Percentiles rank a stretch among this genome's conserved stretches.
Evolutionary conservation across 169 alveolate genomes (phyloP).

Genomic region (Plasmodium inui): DNA sequence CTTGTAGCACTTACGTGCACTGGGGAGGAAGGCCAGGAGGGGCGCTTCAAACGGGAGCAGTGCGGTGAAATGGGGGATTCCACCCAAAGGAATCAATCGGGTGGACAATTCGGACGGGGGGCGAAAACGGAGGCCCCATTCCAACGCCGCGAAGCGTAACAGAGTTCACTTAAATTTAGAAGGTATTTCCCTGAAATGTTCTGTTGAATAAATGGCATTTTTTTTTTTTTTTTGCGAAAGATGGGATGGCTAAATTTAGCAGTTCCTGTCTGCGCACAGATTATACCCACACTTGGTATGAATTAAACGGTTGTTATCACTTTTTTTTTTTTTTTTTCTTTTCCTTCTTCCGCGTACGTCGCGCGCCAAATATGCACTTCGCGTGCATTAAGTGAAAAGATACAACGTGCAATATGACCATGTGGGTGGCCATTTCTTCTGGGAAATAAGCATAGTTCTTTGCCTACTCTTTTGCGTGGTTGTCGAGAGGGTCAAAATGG

Average conservation of each 20-base stretch:
- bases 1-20: not conserved
- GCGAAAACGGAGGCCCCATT: not conserved
- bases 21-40: not conserved
- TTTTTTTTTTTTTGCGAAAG: not conserved
- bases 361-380: not conserved
- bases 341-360: not conserved
- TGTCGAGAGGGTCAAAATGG: not conserved
- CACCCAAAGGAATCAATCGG: not conserved
- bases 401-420: not conserved
- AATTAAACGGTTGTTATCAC: not conserved
- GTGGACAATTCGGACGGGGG: not conserved
- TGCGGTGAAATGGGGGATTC: not conserved
- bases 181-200: not conserved
- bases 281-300: not conserved
- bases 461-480: not conserved
- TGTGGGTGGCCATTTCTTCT: not conserved
- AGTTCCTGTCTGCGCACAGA: not conserved
- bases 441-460: not conserved
- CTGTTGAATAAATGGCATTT: not conserved
- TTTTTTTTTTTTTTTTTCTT: not conserved
- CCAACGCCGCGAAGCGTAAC: not conserved
- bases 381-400: conserved; percentile 10
- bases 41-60: not conserved
- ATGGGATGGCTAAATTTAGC: not conserved
- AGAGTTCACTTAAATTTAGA: not conserved